A percentile compares a stretch with the other conserved stretches of the same genome.
Conservation (phyloP, 805 yeast genomes). For the Tetrapisispora phaffii region DNA sequence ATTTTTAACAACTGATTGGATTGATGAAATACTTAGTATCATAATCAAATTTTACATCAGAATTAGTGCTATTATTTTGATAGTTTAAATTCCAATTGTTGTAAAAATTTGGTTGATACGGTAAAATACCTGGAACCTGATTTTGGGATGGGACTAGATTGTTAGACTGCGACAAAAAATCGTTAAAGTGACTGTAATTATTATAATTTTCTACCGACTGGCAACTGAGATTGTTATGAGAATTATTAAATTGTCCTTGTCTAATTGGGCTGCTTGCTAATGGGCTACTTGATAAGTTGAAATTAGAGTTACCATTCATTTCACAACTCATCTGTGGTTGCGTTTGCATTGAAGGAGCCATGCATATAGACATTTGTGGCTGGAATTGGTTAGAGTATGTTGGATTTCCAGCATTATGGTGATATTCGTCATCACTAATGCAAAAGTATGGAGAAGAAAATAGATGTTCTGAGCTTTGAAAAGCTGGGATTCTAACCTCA, state of each 20-base stretch:
- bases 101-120: not conserved
- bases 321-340: not conserved
- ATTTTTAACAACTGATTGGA: not conserved
- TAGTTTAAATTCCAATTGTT: not conserved
- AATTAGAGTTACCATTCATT: not conserved
- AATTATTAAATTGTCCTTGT: not conserved
- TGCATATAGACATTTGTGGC: not conserved
- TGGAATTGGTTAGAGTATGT: not conserved
- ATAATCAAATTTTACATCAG: not conserved
- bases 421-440: conserved; percentile 1
- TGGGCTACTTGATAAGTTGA: conserved; percentile 1
- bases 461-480: conserved; percentile 4
- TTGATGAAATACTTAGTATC: not conserved
- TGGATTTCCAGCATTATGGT: not conserved
- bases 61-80: not conserved
- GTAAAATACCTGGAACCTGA: not conserved
- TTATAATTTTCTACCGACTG: not conserved
- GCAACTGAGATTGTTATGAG: not conserved
- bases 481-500: not conserved
- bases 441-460: conserved; percentile 8
- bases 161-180: not conserved
- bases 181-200: not conserved
- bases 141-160: not conserved
- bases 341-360: not conserved
- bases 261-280: not conserved